Conservation (phyloP, 2,329 filamentous ascomycete genomes). For the Pezicula rhizophila region DNA sequence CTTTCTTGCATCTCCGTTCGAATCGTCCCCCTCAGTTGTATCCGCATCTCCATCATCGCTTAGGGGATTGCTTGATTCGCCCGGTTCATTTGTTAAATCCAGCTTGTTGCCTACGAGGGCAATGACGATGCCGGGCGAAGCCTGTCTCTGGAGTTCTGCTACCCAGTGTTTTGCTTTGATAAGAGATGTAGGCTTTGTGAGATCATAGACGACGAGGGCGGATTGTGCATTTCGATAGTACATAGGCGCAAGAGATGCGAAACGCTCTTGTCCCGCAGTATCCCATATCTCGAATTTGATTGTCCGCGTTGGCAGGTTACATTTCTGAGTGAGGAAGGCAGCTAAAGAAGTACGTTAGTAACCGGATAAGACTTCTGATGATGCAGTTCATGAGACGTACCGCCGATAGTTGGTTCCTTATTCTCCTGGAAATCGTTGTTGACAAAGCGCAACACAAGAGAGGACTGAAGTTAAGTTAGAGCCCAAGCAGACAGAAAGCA, state of each 20-base stretch:
- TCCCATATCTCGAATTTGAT: conserved; percentile 98
- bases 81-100: conserved; percentile 67
- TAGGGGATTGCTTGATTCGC: conserved; percentile 40
- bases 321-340: conserved; percentile 98
- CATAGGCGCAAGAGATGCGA: conserved; percentile 94
- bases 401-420: conserved; percentile 98
- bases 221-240: conserved; percentile 99
- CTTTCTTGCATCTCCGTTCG: conserved; percentile 74
- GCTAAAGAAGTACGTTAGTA: conserved; percentile 45
- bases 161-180: conserved; percentile 99
- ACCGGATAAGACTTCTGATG: conserved; percentile 2
- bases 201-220: conserved; percentile 95
- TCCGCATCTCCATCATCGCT: conserved; percentile 40
- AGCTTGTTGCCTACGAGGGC: conserved; percentile 95
- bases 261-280: conserved; percentile 95
- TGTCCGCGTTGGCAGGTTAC: conserved; percentile 85
- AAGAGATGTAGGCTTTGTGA: conserved; percentile 92
- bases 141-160: conserved; percentile 92
- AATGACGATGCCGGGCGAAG: conserved; percentile 93
- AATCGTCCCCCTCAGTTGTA: conserved; percentile 47
- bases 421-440: conserved; percentile 99
- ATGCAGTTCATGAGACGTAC: conserved; percentile 41
- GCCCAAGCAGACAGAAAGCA: neutral
- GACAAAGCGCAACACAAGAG: conserved; percentile 94
- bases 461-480: conserved; percentile 58